These are phyloP conservation scores for Exophiala oligosperma DNA, from an alignment of 2,329 filamentous ascomycete genomes.

Conservation along the genomic window DNA sequence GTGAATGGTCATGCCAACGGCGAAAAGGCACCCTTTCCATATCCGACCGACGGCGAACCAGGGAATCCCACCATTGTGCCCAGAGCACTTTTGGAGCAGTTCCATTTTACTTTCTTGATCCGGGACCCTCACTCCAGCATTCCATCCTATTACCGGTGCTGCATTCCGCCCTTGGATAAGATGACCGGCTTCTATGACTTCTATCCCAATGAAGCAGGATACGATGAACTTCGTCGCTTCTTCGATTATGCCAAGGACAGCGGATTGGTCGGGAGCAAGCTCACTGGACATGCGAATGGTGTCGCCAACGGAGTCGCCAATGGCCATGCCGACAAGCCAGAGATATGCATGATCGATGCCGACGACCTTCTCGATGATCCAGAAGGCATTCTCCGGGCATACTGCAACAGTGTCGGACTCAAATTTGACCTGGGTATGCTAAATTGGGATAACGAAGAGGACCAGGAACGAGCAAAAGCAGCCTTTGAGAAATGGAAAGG, in stretches of 20 bases:
- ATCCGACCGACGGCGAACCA: slow-evolving; percentile 59
- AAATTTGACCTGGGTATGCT: slow-evolving; percentile 78
- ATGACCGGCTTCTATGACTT: slow-evolving; percentile 85
- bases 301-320: slow-evolving; percentile 32
- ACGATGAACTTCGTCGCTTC: slow-evolving; percentile 78
- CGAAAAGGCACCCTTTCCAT: slow-evolving; percentile 54
- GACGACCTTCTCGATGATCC: slow-evolving; percentile 91
- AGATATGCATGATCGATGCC: slow-evolving; percentile 86
- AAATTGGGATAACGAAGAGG: slow-evolving; percentile 75
- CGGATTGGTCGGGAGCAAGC: slow-evolving; percentile 68
- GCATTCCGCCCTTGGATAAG: slow-evolving; percentile 78
- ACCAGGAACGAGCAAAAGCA: slow-evolving; percentile 65
- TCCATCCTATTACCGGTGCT: slow-evolving; percentile 93
- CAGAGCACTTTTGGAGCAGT: slow-evolving; percentile 68
- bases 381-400: slow-evolving; percentile 70
- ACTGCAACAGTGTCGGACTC: slow-evolving; percentile 78
- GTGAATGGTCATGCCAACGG: slow-evolving; percentile 35
- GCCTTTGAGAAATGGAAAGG: slow-evolving; percentile 96
- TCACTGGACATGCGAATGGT: slow-evolving; percentile 47
- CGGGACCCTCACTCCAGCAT: slow-evolving; percentile 90
- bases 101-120: slow-evolving; percentile 96
- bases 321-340: slow-evolving; percentile 39
- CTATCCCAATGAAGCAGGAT: slow-evolving; percentile 85
- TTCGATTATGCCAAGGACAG: slow-evolving; percentile 79
- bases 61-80: slow-evolving; percentile 87